Evolutionary conservation across 2,329 filamentous ascomycete genomes (phyloP).

Genomic region (Colletotrichum sp.): DNA sequence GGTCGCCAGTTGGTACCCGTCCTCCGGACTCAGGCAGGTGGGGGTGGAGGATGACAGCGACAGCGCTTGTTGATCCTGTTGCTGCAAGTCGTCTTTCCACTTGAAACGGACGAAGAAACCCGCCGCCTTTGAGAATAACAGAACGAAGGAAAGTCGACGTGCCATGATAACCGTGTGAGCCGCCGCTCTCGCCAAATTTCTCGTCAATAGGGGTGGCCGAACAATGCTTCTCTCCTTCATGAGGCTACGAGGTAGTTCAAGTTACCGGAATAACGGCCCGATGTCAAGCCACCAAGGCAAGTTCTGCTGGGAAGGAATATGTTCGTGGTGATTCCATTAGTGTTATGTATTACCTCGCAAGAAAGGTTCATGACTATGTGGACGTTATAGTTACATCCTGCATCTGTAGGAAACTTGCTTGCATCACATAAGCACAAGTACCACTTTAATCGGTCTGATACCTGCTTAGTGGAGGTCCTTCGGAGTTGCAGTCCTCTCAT

Average conservation of each 20-base stretch:
- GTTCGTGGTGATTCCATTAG: background rate
- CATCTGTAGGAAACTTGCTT: background rate
- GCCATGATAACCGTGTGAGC: too few species aligned
- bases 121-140: too few species aligned
- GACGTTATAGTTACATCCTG: background rate
- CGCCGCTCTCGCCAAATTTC: too few species aligned
- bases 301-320: rapidly evolving
- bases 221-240: background rate
- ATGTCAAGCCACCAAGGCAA: rapidly evolving
- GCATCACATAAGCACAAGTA: too few species aligned
- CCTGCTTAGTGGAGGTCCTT: background rate
- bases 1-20: background rate
- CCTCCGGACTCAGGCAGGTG: background rate
- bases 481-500: background rate
- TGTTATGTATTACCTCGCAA: background rate
- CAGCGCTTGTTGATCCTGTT: background rate
- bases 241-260: background rate
- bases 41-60: background rate
- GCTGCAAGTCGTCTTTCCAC: background rate
- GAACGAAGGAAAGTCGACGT: too few species aligned
- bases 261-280: background rate
- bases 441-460: background rate
- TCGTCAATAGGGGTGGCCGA: too few species aligned
- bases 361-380: background rate
- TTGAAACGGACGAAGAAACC: background rate